phyloP scores from a whole-genome alignment of 225 moss, liverwort and hornwort genomes.

The Physcomitrellopsis africana region DNA sequence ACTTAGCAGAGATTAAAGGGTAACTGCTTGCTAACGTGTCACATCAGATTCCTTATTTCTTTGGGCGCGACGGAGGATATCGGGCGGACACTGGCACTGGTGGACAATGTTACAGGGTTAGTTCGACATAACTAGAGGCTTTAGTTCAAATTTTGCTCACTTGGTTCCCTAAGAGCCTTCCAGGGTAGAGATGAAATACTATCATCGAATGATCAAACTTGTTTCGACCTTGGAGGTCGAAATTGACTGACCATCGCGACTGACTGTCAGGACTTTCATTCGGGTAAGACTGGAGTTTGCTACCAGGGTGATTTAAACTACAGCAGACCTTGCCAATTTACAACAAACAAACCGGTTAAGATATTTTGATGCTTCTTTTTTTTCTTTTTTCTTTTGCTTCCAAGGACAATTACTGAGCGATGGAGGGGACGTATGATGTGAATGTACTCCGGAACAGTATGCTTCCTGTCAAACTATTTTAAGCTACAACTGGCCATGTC shows the following conservation, averaged over 20 bases:
- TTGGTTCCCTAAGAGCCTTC: conserved; percentile 15
- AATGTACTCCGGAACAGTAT: not conserved
- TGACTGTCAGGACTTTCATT: conserved; percentile 5
- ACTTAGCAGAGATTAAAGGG: conserved; percentile 26
- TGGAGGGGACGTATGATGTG: not conserved
- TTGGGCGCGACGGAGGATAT: not conserved
- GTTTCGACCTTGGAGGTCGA: not conserved
- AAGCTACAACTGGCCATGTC: not conserved
- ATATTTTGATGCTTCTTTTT: not conserved
- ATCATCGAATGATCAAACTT: conserved; percentile 13
- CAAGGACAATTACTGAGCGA: not conserved
- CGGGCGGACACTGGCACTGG: not conserved
- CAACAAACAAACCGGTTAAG: not conserved
- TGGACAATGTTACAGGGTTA: conserved; percentile 19
- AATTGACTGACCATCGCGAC: not conserved
- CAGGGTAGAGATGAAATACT: conserved; percentile 14
- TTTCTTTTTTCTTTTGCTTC: not conserved
- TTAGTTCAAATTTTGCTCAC: conserved; percentile 31
- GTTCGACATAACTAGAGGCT: conserved; percentile 25
- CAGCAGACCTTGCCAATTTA: not conserved
- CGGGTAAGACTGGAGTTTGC: not conserved
- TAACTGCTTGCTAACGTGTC: conserved; percentile 33
- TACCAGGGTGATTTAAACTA: not conserved
- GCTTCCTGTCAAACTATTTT: not conserved
- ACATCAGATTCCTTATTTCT: conserved; percentile 17